Conservation (phyloP, 768 basidiomycete genomes). For the Phanerochaete carnosa region DNA sequence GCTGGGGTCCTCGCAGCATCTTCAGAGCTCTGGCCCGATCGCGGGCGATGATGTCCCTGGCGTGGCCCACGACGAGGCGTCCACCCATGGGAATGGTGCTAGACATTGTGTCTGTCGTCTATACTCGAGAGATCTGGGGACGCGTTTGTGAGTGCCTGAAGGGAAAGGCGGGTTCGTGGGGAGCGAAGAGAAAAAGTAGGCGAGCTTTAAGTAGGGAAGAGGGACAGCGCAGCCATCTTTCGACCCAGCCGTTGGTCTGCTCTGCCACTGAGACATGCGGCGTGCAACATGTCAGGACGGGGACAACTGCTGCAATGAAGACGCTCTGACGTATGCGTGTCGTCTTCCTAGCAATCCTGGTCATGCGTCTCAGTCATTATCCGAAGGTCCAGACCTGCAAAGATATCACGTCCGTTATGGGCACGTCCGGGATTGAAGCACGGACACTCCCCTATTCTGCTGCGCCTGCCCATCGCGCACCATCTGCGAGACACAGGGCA, state of each 20-base stretch:
- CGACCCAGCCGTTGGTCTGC: too few relatives aligned
- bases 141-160: not conserved
- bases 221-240: not conserved
- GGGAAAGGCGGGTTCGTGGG: not conserved
- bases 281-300: not conserved
- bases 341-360: not conserved
- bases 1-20: slow-evolving; percentile 47
- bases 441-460: not conserved
- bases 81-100: slow-evolving; percentile 39
- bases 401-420: not conserved
- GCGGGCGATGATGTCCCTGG: slow-evolving; percentile 46
- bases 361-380: not conserved
- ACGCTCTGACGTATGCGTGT: not conserved
- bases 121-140: not conserved
- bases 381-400: not conserved
- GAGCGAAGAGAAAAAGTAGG: not conserved
- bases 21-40: slow-evolving; percentile 55
- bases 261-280: not conserved
- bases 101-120: not conserved
- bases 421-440: not conserved
- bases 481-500: not conserved
- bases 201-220: not conserved
- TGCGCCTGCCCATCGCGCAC: not conserved
- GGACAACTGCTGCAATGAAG: not conserved
- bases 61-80: slow-evolving; percentile 36